A percentile compares a stretch with the other conserved stretches of the same genome.
Evolutionary conservation across 2,329 filamentous ascomycete genomes (phyloP).

Genomic region (Colletotrichum kahawae): DNA sequence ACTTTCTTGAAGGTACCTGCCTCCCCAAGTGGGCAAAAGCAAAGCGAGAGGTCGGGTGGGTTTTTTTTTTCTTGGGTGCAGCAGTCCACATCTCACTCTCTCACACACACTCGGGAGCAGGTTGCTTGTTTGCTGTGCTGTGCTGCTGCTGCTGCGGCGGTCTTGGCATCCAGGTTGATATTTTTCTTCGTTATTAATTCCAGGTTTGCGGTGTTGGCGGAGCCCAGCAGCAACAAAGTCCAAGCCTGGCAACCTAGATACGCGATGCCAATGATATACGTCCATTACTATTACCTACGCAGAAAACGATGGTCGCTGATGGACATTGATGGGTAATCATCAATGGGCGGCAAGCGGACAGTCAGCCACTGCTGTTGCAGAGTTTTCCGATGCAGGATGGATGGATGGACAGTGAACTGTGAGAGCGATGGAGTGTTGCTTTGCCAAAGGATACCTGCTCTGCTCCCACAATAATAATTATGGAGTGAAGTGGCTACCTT

Average conservation of each 20-base stretch:
- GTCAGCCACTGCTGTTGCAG: constrained; percentile 9
- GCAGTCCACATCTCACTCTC: not conserved
- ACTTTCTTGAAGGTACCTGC: not conserved
- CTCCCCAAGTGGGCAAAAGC: not conserved
- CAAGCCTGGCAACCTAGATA: not conserved
- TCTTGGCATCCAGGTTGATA: not conserved
- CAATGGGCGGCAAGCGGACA: not conserved
- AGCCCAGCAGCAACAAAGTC: not conserved
- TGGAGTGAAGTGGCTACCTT: not conserved
- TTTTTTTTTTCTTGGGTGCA: not conserved
- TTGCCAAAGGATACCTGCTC: not conserved
- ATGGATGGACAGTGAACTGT: not conserved
- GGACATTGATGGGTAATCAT: not conserved
- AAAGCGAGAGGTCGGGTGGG: not conserved
- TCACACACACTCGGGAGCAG: not conserved
- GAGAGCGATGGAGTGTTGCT: not conserved
- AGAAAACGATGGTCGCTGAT: not conserved
- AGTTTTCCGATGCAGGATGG: constrained; percentile 14
- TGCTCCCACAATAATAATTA: not conserved
- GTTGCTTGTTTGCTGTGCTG: not conserved
- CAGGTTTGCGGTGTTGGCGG: not conserved
- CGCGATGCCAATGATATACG: not conserved
- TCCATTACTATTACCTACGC: not conserved
- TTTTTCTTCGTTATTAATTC: not conserved
- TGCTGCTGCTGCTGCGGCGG: not conserved